A percentile compares a stretch with the other conserved stretches of the same genome.
Evolutionary conservation across 176 grass and related monocot genomes (phyloP).

Genomic region (Cocos nucifera): DNA sequence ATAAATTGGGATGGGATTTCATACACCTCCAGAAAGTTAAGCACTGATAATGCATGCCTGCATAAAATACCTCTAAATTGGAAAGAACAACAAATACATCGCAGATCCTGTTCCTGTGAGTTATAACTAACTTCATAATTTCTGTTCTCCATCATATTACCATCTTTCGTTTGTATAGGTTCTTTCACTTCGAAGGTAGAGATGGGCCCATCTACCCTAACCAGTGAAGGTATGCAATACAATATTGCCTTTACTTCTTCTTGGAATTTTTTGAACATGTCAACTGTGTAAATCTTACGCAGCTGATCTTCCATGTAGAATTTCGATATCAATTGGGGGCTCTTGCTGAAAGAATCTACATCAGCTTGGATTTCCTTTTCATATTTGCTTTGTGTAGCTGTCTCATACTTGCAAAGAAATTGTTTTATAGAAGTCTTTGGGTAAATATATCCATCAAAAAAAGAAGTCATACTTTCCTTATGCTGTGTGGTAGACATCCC

Average conservation of each 20-base stretch:
- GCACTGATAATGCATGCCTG: constrained; percentile 15
- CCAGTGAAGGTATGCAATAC: constrained; percentile 18
- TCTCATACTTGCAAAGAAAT: constrained; percentile 22
- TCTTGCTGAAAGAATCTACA: constrained; percentile 18
- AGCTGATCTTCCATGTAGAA: constrained; percentile 32
- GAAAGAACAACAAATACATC: constrained; percentile 2
- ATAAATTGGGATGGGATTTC: constrained; percentile 19
- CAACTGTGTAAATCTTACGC: constrained; percentile 19
- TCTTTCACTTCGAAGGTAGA: constrained; percentile 16
- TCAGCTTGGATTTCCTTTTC: constrained; percentile 24
- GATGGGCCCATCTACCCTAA: constrained; percentile 9
- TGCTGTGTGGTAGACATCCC: constrained; percentile 18
- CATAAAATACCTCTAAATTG: constrained; percentile 10
- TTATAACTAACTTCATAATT: constrained; percentile 12
- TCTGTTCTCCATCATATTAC: constrained; percentile 18
- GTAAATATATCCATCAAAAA: constrained; percentile 20
- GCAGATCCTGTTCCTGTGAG: not conserved
- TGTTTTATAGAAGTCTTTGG: constrained; percentile 28
- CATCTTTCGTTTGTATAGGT: constrained; percentile 14
- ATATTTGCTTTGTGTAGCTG: constrained; percentile 16
- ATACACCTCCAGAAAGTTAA: constrained; percentile 14
- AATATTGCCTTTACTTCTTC: constrained; percentile 26
- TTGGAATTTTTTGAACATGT: constrained; percentile 25
- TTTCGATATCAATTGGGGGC: constrained; percentile 21
- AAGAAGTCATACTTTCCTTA: constrained; percentile 7